These are phyloP conservation scores for Polytrichum formosum DNA, from an alignment of 225 moss, liverwort and hornwort species.

Conservation along the genomic window DNA sequence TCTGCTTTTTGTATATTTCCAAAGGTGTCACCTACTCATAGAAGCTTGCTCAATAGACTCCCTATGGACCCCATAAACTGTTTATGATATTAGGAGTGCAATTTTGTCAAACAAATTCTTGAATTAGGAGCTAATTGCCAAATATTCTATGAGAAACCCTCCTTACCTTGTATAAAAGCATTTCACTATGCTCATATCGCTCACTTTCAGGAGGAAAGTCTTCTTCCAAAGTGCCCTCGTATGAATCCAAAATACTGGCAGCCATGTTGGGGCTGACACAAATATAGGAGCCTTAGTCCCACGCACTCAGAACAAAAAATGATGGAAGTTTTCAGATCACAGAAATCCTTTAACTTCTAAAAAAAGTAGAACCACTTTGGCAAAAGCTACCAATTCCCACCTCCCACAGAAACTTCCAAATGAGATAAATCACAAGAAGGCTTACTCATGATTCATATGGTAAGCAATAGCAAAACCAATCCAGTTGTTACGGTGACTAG, in stretches of 20 bases:
- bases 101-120: too few relatives aligned
- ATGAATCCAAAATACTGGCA: conserved; percentile 94
- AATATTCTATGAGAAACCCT: conserved; percentile 1
- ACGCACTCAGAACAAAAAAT: too few relatives aligned
- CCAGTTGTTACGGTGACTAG: conserved; percentile 98
- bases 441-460: conserved; percentile 80
- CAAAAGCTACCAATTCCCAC: background rate
- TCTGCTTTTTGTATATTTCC: too few relatives aligned
- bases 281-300: conserved; percentile 4
- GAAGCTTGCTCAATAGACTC: too few relatives aligned
- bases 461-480: conserved; percentile 93
- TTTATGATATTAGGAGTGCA: too few relatives aligned
- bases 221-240: conserved; percentile 96
- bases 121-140: too few relatives aligned
- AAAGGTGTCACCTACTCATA: too few relatives aligned
- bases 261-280: conserved; percentile 70
- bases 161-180: conserved; percentile 89
- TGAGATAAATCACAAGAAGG: conserved; percentile 1
- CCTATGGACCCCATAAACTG: too few relatives aligned
- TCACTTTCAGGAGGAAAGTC: conserved; percentile 95
- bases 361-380: too few relatives aligned
- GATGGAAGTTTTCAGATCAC: too few relatives aligned
- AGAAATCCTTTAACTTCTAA: too few relatives aligned
- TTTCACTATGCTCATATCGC: conserved; percentile 97
- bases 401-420: conserved; percentile 1